A percentile compares a stretch with the other conserved stretches of the same genome.
Conservation (phyloP, 306 rosid genomes). For the Styphnolobium japonicum region DNA sequence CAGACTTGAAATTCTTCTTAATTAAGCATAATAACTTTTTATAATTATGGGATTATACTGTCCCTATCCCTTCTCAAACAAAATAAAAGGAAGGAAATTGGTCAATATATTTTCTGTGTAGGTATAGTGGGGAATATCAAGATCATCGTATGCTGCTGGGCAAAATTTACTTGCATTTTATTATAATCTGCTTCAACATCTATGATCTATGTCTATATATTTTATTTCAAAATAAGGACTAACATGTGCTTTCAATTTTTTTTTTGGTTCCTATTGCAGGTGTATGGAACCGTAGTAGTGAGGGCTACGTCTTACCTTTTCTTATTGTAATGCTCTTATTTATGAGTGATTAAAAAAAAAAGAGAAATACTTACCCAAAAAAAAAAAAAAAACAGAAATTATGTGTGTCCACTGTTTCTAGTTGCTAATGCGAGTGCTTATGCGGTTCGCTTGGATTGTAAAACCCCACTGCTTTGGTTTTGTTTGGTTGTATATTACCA, state of each 20-base stretch:
- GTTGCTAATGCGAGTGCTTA: background rate
- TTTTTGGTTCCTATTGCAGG: slow-evolving; percentile 18
- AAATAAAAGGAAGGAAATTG: background rate
- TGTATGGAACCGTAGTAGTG: slow-evolving; percentile 15
- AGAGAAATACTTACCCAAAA: too few relatives aligned
- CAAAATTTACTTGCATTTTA: background rate
- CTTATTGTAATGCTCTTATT: background rate
- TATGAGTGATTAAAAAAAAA: background rate
- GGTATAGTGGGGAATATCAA: background rate
- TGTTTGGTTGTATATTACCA: slow-evolving; percentile 1
- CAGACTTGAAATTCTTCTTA: background rate
- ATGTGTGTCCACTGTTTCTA: background rate
- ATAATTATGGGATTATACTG: background rate
- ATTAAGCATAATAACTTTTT: background rate
- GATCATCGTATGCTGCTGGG: background rate
- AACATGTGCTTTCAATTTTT: background rate
- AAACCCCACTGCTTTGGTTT: slow-evolving; percentile 5
- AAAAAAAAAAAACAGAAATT: background rate
- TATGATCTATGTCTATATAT: background rate
- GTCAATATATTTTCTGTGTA: background rate
- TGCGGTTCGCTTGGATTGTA: background rate
- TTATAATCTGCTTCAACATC: background rate
- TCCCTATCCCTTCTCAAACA: too few relatives aligned
- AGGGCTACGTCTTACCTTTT: background rate
- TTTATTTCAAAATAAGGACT: background rate